Evolutionary conservation across 177 flowering plant genomes (phyloP).

Genomic region (Vitis hybrid): DNA sequence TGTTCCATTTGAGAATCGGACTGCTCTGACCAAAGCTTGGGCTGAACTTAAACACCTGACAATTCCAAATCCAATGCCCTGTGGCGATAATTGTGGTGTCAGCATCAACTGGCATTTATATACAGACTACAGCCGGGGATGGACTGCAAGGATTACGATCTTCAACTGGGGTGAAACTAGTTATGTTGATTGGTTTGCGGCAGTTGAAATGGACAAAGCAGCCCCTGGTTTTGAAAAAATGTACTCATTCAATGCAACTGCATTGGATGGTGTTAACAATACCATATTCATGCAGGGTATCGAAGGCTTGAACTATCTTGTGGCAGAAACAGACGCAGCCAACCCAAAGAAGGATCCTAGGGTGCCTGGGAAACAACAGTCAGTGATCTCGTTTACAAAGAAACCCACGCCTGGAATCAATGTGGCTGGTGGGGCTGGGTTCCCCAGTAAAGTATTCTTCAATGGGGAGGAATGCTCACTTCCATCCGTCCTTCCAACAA

Average conservation of each 20-base stretch:
- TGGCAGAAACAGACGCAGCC: conserved; percentile 50
- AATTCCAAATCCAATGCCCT: conserved; percentile 73
- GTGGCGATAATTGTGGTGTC: conserved; percentile 92
- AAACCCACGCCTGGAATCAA: conserved; percentile 58
- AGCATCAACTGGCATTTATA: conserved; percentile 91
- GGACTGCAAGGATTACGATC: conserved; percentile 88
- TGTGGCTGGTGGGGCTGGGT: conserved; percentile 63
- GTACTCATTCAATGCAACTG: conserved; percentile 64
- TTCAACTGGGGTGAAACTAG: conserved; percentile 81
- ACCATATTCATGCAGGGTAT: conserved; percentile 71
- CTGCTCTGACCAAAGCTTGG: conserved; percentile 59
- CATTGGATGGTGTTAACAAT: conserved; percentile 32
- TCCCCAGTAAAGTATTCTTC: conserved; percentile 70
- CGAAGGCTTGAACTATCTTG: conserved; percentile 53
- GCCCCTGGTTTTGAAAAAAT: conserved; percentile 46
- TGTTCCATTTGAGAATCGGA: conserved; percentile 84
- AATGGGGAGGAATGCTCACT: conserved; percentile 84
- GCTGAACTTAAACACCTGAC: conserved; percentile 55
- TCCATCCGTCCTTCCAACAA: conserved; percentile 52
- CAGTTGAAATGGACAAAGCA: conserved; percentile 61
- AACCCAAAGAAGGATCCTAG: conserved; percentile 53
- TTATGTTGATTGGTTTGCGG: conserved; percentile 89
- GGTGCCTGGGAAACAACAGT: conserved; percentile 79
- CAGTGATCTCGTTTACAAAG: conserved; percentile 73
- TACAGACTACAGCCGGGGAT: conserved; percentile 70